Percentiles rank a stretch among this genome's conserved stretches.
These are phyloP conservation scores for Talaromyces islandicus DNA, from an alignment of 2,329 filamentous ascomycete genomes.

Conservation along the genomic window DNA sequence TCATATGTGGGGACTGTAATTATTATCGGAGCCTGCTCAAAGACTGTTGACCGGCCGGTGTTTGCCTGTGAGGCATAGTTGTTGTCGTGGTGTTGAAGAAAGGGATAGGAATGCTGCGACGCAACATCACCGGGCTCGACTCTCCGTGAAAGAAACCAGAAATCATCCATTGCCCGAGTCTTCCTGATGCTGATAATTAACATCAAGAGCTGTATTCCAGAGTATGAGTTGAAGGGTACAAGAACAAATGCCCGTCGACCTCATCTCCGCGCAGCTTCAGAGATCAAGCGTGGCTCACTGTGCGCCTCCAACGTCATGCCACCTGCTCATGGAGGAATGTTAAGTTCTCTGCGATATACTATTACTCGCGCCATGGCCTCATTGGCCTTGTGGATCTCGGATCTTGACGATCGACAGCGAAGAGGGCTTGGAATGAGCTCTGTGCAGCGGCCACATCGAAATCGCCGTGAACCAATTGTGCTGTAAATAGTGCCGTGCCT, in stretches of 20 bases:
- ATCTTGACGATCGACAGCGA: background rate
- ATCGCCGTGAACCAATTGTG: background rate
- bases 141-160: background rate
- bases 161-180: background rate
- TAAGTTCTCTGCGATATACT: background rate
- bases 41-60: background rate
- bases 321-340: constrained; percentile 7
- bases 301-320: background rate
- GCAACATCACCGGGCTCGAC: background rate
- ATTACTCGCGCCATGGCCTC: background rate
- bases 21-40: background rate
- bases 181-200: background rate
- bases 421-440: constrained; percentile 4
- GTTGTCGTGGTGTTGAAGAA: background rate
- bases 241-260: background rate
- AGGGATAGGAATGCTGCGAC: background rate
- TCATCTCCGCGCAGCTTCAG: background rate
- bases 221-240: background rate
- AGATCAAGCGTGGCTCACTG: background rate
- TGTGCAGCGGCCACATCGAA: constrained; percentile 3
- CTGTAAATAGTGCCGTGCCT: background rate
- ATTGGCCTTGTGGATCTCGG: background rate
- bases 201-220: background rate
- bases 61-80: background rate
- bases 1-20: background rate